phyloP scores from a whole-genome alignment of 2,329 filamentous ascomycete species.

The Arthrobotrys sinensis region DNA sequence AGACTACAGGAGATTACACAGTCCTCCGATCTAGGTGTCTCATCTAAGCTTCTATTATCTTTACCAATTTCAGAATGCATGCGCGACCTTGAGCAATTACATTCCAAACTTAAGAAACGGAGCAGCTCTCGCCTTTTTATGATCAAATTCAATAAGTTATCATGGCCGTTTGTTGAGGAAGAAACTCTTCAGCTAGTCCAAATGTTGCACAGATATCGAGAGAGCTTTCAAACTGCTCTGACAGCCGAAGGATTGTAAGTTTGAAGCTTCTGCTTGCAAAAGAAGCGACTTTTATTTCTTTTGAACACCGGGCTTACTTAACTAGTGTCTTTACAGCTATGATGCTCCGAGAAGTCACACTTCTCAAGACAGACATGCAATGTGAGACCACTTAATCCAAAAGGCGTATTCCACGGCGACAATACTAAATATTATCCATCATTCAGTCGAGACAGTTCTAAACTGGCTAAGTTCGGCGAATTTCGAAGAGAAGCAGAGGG shows the following conservation, averaged over 20 bases:
- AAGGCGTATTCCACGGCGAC: background rate
- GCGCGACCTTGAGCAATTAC: conserved; percentile 37
- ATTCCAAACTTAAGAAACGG: conserved; percentile 40
- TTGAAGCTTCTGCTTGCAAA: too few relatives aligned
- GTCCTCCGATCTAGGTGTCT: background rate
- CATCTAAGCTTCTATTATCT: conserved; percentile 11
- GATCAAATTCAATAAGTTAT: conserved; percentile 45
- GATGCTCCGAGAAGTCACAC: conserved; percentile 37
- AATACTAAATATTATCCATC: background rate
- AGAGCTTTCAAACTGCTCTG: conserved; percentile 43
- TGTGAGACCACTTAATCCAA: conserved; percentile 7
- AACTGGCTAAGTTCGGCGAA: conserved; percentile 43
- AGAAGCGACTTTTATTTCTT: too few relatives aligned
- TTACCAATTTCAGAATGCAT: conserved; percentile 43
- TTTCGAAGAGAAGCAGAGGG: conserved; percentile 51
- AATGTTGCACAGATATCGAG: conserved; percentile 40
- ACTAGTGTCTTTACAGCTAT: conserved; percentile 28
- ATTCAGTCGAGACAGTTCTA: conserved; percentile 31
- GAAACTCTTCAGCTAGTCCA: conserved; percentile 44
- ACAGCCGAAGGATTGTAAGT: conserved; percentile 49
- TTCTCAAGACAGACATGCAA: conserved; percentile 45
- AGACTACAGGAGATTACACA: conserved; percentile 34
- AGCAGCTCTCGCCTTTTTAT: conserved; percentile 40
- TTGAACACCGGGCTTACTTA: background rate
- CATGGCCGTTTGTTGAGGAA: conserved; percentile 46